Conservation (phyloP, 345 rosid genomes). For the Gossypium stocksii region DNA sequence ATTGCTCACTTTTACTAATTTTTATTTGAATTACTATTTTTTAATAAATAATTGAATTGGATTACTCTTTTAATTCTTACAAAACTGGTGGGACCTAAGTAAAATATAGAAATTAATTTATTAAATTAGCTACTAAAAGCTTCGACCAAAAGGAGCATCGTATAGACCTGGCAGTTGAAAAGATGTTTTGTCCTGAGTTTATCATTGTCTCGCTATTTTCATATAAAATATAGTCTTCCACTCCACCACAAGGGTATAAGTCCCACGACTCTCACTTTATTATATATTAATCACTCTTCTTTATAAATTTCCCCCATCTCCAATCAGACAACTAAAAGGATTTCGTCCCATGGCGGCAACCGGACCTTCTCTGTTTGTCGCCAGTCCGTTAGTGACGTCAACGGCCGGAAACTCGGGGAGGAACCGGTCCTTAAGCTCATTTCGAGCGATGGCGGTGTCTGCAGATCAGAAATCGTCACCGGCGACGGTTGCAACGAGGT, state of each 20-base stretch:
- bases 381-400: background rate
- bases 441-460: background rate
- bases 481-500: conserved; percentile 2
- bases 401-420: background rate
- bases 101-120: too few species aligned
- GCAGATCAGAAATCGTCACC: conserved; percentile 7
- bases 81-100: too few species aligned
- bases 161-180: too few species aligned
- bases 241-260: background rate
- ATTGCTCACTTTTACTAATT: too few species aligned
- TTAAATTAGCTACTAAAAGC: too few species aligned
- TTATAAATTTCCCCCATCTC: background rate
- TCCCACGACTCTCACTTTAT: background rate
- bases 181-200: background rate
- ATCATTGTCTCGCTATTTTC: background rate
- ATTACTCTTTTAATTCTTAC: too few species aligned
- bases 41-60: too few species aligned
- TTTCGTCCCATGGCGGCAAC: conserved; percentile 10
- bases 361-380: background rate
- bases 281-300: background rate
- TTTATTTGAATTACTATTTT: too few species aligned
- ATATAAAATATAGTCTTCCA: background rate
- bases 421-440: background rate
- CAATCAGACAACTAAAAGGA: background rate
- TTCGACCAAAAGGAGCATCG: too few species aligned